Base-by-base conservation (phyloP, 805 yeast species). In the Sugiyamaella smithiae region DNA sequence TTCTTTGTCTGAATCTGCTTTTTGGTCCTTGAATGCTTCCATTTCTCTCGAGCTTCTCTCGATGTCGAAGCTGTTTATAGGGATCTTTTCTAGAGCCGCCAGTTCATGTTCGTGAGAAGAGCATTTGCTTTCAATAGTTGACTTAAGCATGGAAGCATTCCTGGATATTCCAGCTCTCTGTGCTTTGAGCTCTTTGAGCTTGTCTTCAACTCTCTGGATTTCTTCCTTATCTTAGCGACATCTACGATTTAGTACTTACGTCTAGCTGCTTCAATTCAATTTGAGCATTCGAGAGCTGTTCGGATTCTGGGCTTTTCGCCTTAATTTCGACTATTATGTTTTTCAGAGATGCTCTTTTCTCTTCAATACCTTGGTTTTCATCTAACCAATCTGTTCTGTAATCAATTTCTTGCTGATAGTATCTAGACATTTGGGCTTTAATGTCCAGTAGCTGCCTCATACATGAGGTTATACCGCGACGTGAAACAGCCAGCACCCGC, bases 191-290 rank as follows among this genome's bases (percentile, higher is more conserved):
- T 33, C 45, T 8, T 43, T 29, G 8, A 55, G 54, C 40, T 43
- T 25, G 14, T 11, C 19, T 16, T 52, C 54, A 7, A 60, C 52
- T 45, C 45, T 43, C 8, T 31, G 46, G 2, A 63, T 61, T 32
- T 60, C 50, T 1, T 19, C 9, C 26, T 50, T 4, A 38, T 12
- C 33, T 32, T 22, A 43, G 40, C n/a, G n/a, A n/a, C n/a, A n/a
- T 9, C 35, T 8, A n/a, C 35, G 2, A 5, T 4, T n/a, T 14
- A n/a, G 11, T 26, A 40, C 43, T 40, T 26, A 40, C 43, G 22
- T 16, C 33, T 16, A 58, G 46, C 11, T 28, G 44, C 1, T 16
- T 42, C 24, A 54, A 47, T 20, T 48, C 48, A 2, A 29, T 17
- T 20, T 48, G 40, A 8, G 55, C 44, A 16, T 51, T 46, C 1